These are phyloP conservation scores for Alternaria infectoria DNA, from an alignment of 2,329 filamentous ascomycete genomes.

Conservation along the genomic window DNA sequence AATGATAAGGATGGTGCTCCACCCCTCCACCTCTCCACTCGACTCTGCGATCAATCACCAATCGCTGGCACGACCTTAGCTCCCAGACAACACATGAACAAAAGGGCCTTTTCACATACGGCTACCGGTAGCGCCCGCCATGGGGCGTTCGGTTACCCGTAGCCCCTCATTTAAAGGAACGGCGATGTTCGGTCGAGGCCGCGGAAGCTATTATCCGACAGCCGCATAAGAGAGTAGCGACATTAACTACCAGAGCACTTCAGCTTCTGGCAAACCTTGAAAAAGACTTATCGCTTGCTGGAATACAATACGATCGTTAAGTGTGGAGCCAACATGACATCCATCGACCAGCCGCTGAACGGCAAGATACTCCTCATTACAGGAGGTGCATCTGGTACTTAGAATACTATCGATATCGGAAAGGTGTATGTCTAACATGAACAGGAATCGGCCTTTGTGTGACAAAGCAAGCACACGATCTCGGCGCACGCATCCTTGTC, in stretches of 20 bases:
- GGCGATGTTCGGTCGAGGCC: neutral
- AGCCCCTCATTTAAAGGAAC: neutral
- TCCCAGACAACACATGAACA: neutral
- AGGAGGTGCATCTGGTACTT: conserved; percentile 44
- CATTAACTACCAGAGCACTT: neutral
- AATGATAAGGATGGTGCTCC: neutral
- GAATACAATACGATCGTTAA: neutral
- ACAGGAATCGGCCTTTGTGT: conserved; percentile 44
- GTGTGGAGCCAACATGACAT: conserved; percentile 3
- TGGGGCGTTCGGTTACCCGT: neutral
- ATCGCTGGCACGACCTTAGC: neutral
- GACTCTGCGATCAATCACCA: neutral
- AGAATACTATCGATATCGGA: neutral
- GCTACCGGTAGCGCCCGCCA: neutral
- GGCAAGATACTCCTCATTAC: conserved; percentile 45
- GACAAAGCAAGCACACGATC: conserved; percentile 32
- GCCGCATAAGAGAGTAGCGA: neutral
- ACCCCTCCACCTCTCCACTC: neutral
- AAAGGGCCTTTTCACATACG: neutral
- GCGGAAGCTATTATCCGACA: neutral
- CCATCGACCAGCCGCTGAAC: conserved; percentile 39
- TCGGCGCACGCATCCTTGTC: conserved; percentile 32
- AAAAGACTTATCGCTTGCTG: neutral
- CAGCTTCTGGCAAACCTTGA: neutral
- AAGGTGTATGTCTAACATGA: neutral